Evolutionary conservation across 2,329 filamentous ascomycete species (phyloP).

Genomic region (Talaromyces amestolkiae): DNA sequence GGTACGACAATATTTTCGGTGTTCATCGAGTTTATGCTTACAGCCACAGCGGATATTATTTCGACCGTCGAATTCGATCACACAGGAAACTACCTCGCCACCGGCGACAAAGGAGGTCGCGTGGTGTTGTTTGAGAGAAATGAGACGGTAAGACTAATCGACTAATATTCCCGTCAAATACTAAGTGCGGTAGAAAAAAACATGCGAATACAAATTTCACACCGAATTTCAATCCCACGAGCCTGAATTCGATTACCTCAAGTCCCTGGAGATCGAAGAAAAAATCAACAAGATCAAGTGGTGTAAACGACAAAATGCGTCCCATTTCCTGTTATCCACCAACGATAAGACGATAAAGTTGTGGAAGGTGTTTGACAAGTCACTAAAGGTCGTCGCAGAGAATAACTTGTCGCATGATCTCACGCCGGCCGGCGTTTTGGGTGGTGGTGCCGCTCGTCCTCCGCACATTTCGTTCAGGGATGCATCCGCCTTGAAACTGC

Average conservation of each 20-base stretch:
- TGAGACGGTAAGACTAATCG: slow-evolving; percentile 67
- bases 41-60: slow-evolving; percentile 48
- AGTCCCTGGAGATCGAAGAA: slow-evolving; percentile 98
- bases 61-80: slow-evolving; percentile 54
- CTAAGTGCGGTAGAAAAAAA: slow-evolving; percentile 75
- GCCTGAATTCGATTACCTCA: slow-evolving; percentile 98
- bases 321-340: slow-evolving; percentile 95
- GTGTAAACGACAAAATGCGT: slow-evolving; percentile 97
- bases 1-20: slow-evolving; percentile 51
- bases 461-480: slow-evolving; percentile 74
- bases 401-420: slow-evolving; percentile 96
- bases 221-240: slow-evolving; percentile 99
- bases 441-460: slow-evolving; percentile 72
- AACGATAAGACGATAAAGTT: slow-evolving; percentile 99
- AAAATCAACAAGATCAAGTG: slow-evolving; percentile 99
- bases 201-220: slow-evolving; percentile 99
- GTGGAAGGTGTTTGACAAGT: slow-evolving; percentile 99
- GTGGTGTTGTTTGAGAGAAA: slow-evolving; percentile 66
- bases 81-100: slow-evolving; percentile 53
- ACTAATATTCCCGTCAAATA: not conserved
- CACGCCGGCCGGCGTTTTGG: slow-evolving; percentile 72
- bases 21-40: not conserved
- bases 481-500: slow-evolving; percentile 82
- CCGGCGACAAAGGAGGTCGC: slow-evolving; percentile 52
- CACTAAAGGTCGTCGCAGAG: slow-evolving; percentile 95